Evolutionary conservation across 2,329 filamentous ascomycete species (phyloP).

Genomic region (Epichloe coenophiala): DNA sequence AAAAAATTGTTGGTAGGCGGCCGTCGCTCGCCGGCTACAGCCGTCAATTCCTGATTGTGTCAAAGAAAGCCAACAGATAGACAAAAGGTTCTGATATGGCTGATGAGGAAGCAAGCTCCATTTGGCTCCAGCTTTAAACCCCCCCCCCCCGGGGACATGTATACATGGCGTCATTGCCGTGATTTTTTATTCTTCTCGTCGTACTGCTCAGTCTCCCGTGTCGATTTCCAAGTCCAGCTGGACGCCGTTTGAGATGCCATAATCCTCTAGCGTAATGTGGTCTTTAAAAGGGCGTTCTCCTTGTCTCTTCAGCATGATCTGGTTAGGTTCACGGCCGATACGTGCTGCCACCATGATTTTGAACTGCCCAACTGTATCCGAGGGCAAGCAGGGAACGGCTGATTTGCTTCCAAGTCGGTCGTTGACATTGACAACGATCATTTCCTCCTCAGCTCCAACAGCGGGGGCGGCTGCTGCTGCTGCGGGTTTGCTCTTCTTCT

Average conservation of each 20-base stretch:
- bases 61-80: too few species aligned
- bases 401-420: slow-evolving; percentile 95
- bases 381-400: slow-evolving; percentile 76
- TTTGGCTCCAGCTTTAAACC: neutral
- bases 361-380: slow-evolving; percentile 72
- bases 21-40: too few species aligned
- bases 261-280: slow-evolving; percentile 73
- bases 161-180: neutral
- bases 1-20: too few species aligned
- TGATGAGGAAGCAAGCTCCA: neutral
- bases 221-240: slow-evolving; percentile 50
- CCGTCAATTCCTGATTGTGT: too few species aligned
- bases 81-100: too few species aligned
- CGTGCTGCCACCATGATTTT: slow-evolving; percentile 84
- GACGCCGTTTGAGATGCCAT: slow-evolving; percentile 87
- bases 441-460: slow-evolving; percentile 45
- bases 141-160: neutral
- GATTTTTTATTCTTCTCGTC: neutral
- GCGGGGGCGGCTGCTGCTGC: slow-evolving; percentile 14
- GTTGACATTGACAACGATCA: slow-evolving; percentile 91
- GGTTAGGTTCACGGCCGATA: slow-evolving; percentile 78
- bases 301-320: slow-evolving; percentile 85
- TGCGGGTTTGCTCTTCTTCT: slow-evolving; percentile 20
- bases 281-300: slow-evolving; percentile 92
- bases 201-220: slow-evolving; percentile 36